Base-by-base conservation (phyloP, 768 basidiomycete genomes). In the Mycena venus region DNA sequence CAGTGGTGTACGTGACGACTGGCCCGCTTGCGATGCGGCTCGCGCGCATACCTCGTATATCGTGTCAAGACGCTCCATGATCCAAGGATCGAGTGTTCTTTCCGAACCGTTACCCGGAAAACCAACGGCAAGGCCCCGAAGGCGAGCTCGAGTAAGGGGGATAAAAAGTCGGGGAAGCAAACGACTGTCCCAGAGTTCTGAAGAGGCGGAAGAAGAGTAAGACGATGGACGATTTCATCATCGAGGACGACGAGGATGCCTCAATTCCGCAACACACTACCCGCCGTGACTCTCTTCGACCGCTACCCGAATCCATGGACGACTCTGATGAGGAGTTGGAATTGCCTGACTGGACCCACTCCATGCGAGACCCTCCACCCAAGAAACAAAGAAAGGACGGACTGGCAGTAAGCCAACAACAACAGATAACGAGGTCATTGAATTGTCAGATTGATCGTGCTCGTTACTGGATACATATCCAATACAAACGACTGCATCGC, bases 21-120 rank as follows among this genome's bases (percentile, higher is more conserved):
- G 75, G 75, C 5, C 69, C 75, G 42, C 59, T 74, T 34, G 64
- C 75, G 4, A 51, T 77, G 56, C 64, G 69, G 25, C 75, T 77
- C 47, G 74, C 75, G 19, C 75, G 75, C 34, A n/a, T 77, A 2
- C 44, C 59, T n/a, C 75, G 72, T 53, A 72, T n/a, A 70, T 12
- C 64, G 44, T 21, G 27, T 77, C 65, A 68, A 55, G 40, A 63
- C 53, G 23, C 8, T 15, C 17, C 44, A 64, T 32, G 64, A 44
- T 9, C 75, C 75, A 1, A 73, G 71, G 56, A 74, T 77, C 29
- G 69, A 77, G 25, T 71, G 63, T 49, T 34, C 21, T n/a, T 74
- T 77, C 68, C 72, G 65, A n/a, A 59, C 42, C 3, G 58, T 49
- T 25, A n/a, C 31, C 2, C 58, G 61, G 31, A 77, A 71, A 59